Base-by-base conservation (phyloP, 2,329 filamentous ascomycete genomes). In the Curvularia lunata region DNA sequence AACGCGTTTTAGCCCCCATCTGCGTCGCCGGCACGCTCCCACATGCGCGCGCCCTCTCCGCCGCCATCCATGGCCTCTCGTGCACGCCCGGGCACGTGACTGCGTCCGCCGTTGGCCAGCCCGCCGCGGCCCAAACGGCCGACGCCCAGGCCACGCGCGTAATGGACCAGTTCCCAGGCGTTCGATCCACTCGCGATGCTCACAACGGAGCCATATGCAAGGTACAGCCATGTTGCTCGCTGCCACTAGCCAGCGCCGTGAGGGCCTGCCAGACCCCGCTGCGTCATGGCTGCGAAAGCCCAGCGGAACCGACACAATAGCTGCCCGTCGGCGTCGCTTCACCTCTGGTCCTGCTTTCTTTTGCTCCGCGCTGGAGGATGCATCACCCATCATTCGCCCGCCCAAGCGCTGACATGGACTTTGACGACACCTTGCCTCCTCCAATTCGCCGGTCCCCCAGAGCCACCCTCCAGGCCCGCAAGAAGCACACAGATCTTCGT, bases 381-480 rank as follows among this genome's bases (percentile, higher is more conserved):
- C 52, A 16, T 28, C 52, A 28, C n/a, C 3, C 25, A 40, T 40
- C 53, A 54, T 52, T 56, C 50, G 49, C 30, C 48, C 38, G 48
- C 57, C 45, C 47, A 57, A 52, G 40, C 46, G 45, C 54, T 49
- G 58, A 52, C 23, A 69, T 69, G 66, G 55, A 63, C 45, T 21
- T 60, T 52, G 62, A 62, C 45, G 58, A 63, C 13, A 57, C 56
- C n/a, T 37, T 63, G 23, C 59, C 61, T 28, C 61, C 58, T 8
- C 56, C 59, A 32, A 65, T 68, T 40, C 67, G 64, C 25, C 67
- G 63, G 38, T 69, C 66, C 4, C 63, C 64, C 16, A 54, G 62
- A 56, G 65, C 65, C 46, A 46, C 56, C 21, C 55, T 68, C 18
- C 62, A 68, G 37, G 56, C 53, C 16, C 62, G 55, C 21, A 62